These are phyloP conservation scores for Citeromyces nyonsensis DNA, from an alignment of 805 yeast species.

Conservation along the genomic window DNA sequence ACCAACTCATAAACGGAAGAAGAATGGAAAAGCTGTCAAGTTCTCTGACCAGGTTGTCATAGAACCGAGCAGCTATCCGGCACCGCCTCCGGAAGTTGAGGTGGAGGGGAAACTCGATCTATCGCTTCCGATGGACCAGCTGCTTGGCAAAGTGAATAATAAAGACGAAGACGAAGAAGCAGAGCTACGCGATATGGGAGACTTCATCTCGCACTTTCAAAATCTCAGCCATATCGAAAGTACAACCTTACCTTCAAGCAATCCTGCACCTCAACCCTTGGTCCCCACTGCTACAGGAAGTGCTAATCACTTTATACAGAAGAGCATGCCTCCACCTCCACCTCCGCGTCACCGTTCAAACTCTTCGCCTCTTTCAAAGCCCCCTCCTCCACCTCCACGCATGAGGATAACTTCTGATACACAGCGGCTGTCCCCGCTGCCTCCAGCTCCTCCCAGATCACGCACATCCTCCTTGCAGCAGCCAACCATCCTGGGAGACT, in stretches of 20 bases:
- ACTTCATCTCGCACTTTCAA: slow-evolving; percentile 58
- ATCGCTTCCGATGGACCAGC: slow-evolving; percentile 66
- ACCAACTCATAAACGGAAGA: slow-evolving; percentile 27
- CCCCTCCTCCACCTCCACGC: slow-evolving; percentile 6
- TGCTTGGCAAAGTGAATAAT: slow-evolving; percentile 25
- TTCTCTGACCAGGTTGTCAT: slow-evolving; percentile 51
- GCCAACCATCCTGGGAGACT: slow-evolving; percentile 43
- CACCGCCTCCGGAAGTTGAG: slow-evolving; percentile 16
- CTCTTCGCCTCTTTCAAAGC: slow-evolving; percentile 7
- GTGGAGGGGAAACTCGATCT: slow-evolving; percentile 27
- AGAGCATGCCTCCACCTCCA: slow-evolving; percentile 5
- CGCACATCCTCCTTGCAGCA: slow-evolving; percentile 4
- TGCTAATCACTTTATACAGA: slow-evolving; percentile 29
- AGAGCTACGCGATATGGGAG: slow-evolving; percentile 59
- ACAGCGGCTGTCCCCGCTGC: slow-evolving; percentile 14
- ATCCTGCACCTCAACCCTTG: too few species aligned
- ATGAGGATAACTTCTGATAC: slow-evolving; percentile 2
- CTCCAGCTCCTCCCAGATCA: slow-evolving; percentile 14
- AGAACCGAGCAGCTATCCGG: slow-evolving; percentile 2
- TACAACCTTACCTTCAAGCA: too few species aligned
- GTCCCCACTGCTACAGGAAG: slow-evolving; percentile 9
- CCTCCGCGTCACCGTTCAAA: slow-evolving; percentile 2
- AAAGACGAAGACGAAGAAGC: slow-evolving; percentile 52
- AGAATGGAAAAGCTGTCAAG: slow-evolving; percentile 44
- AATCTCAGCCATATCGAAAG: slow-evolving; percentile 28